Evolutionary conservation across 164 flowering plant species (phyloP).

Genomic region (Vitis rupestris): DNA sequence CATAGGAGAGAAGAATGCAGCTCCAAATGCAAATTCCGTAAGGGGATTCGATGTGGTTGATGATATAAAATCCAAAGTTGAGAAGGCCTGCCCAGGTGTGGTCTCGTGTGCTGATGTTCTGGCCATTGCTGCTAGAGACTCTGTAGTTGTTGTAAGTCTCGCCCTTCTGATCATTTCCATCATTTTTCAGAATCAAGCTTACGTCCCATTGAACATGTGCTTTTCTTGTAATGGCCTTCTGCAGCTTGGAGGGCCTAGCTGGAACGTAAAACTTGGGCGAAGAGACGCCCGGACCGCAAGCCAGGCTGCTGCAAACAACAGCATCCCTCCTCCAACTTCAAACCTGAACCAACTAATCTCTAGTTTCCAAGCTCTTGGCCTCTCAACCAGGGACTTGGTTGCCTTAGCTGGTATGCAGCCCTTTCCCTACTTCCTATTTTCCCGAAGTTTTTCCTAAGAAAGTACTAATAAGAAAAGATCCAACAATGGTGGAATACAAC

Average conservation of each 20-base stretch:
- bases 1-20: conserved; percentile 62
- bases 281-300: conserved; percentile 77
- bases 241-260: conserved; percentile 74
- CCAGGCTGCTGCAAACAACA: conserved; percentile 51
- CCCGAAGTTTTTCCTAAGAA: too few relatives aligned
- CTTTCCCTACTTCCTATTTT: too few relatives aligned
- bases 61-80: conserved; percentile 55
- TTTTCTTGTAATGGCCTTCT: background rate
- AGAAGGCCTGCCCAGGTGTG: conserved; percentile 60
- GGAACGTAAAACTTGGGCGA: conserved; percentile 75
- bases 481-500: too few relatives aligned
- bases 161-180: too few relatives aligned
- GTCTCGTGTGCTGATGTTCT: conserved; percentile 74
- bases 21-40: conserved; percentile 49
- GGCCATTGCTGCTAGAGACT: conserved; percentile 60
- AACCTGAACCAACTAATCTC: conserved; percentile 51
- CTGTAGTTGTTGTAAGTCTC: conserved; percentile 43
- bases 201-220: too few relatives aligned
- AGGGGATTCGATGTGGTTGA: conserved; percentile 66
- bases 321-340: conserved; percentile 64
- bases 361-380: conserved; percentile 48
- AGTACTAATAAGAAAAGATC: background rate
- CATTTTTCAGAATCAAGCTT: too few relatives aligned
- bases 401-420: conserved; percentile 50
- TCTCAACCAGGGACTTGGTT: conserved; percentile 59